Conservation (phyloP, 2,329 filamentous ascomycete species). For the Fusarium brachygibbosum region DNA sequence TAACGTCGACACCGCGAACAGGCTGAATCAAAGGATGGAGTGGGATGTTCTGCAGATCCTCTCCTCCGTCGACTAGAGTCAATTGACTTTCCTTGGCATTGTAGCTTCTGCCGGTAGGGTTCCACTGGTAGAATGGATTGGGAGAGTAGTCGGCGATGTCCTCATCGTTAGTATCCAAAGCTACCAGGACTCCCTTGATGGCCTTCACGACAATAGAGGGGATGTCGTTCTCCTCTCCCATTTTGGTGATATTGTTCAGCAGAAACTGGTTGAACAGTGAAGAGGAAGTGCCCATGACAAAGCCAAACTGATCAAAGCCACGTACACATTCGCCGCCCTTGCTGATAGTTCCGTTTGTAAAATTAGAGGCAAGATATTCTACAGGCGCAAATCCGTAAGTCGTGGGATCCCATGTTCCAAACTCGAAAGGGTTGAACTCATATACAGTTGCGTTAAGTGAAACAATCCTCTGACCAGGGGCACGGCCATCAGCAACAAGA, state of each 20-base stretch:
- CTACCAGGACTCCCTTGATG: constrained; percentile 63
- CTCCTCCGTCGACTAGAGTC: constrained; percentile 84
- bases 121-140: constrained; percentile 71
- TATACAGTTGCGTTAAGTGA: constrained; percentile 72
- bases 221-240: constrained; percentile 65
- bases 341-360: constrained; percentile 63
- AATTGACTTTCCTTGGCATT: constrained; percentile 64
- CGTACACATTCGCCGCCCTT: constrained; percentile 62
- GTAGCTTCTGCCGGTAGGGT: constrained; percentile 58
- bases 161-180: constrained; percentile 70
- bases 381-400: constrained; percentile 71
- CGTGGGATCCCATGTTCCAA: constrained; percentile 74
- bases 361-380: constrained; percentile 70
- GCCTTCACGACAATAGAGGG: constrained; percentile 58
- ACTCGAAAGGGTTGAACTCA: constrained; percentile 76
- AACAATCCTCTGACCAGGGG: constrained; percentile 59
- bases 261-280: constrained; percentile 80
- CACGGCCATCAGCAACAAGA: constrained; percentile 63
- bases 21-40: constrained; percentile 72
- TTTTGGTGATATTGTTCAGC: constrained; percentile 63
- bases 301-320: constrained; percentile 85
- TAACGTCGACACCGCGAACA: constrained; percentile 68
- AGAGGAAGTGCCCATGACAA: constrained; percentile 84
- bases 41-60: constrained; percentile 84
- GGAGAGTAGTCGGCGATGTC: constrained; percentile 80